Base-by-base conservation (phyloP, 2,329 filamentous ascomycete genomes). In the Ophiostoma quercus region DNA sequence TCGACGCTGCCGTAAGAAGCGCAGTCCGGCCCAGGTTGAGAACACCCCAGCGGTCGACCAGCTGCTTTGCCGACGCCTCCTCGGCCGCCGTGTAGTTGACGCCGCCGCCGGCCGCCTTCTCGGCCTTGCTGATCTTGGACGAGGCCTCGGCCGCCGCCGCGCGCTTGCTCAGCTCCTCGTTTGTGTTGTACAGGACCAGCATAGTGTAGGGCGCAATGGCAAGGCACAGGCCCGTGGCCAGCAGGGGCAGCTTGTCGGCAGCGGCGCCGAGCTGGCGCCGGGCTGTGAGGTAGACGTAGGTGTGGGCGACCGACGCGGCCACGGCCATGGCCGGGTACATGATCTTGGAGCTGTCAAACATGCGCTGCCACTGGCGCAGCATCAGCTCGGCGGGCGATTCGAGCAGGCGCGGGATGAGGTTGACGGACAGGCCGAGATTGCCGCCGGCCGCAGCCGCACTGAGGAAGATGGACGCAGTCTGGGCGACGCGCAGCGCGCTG, bases 31-130 rank as follows among this genome's bases (percentile, higher is more conserved):
- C 76, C 62, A 87, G 72, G 74, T 87, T 87, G 74, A 87, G 74
- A 67, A 80, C 77, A 2, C 80, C 85, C 86, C 86, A 88, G 71
- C 78, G 79, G 74, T 88, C 85, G 51, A 88, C 79, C 73, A 88
- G 75, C 71, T 78, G 79, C 76, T 85, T 84, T 8, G 71, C 62
- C 54, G 71, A 71, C 80, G 79, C 0, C 79, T 83, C 77, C 19
- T 73, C 67, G 32, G 69, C 32, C 6, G 71, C 68, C 60, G 71
- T 68, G 69, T 67, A 69, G 16, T 65, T 43, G 5, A 37, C 51
- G 47, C 67, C 65, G n/a, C 16, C 41, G n/a, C 71, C 67, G 14
- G 68, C 71, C 3, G 69, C 67, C 8, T 67, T 51, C 6, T 70
- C 54, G 6, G 66, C 37, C 60, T 68, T 67, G 67, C 14, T 60